Base-by-base conservation (phyloP, 331 rosid species). In the Cydonia oblonga region DNA sequence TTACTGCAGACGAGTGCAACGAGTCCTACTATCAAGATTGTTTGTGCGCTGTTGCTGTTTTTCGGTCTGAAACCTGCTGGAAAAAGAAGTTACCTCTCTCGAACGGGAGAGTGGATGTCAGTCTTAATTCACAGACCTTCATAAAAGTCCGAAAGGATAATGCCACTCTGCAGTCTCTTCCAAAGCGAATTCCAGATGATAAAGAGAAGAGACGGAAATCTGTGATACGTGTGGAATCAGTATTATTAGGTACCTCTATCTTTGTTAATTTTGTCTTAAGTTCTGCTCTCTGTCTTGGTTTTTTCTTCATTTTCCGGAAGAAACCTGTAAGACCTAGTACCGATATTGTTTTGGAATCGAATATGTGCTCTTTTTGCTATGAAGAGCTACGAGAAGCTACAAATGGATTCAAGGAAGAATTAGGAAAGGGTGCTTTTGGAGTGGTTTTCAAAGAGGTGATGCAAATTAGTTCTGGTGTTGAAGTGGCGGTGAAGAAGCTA, bases 1-100 rank as follows among this genome's bases (percentile, higher is more conserved):
- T 18, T 15, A 33, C 65, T 6, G 66, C 19, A 0, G 66, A 33
- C 2, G 2, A 35, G 4, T 65, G 69, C 53, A 35, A 5, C 0
- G 30, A 65, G 15, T 70, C 75, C 1, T 70, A 66, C 25, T 11
- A 2, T 53, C 16, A 32, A 12, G 75, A 70, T 23, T 70, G 65
- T 70, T 23, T 16, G n/a, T 70, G 66, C 38, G 66, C 19, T 33
- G 75, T 56, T 70, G 75, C 35, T 23, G 20, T 70, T 33, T 35
- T 3, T 33, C 2, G 74, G 6, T 0, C 2, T 7, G 9, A 32
- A 32, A 32, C 3, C 38, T 32, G 38, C 15, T 87, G 84, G 85
- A 85, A 81, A 81, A 87, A 85, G 84, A 83, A 80, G 73, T 16
- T 76, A 14, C 92, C 92, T 23, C 90, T 85, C 44, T 81, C 90